phyloP scores from a whole-genome alignment of 176 grass and related monocot species.

The Ampelocalamus luodianensis region DNA sequence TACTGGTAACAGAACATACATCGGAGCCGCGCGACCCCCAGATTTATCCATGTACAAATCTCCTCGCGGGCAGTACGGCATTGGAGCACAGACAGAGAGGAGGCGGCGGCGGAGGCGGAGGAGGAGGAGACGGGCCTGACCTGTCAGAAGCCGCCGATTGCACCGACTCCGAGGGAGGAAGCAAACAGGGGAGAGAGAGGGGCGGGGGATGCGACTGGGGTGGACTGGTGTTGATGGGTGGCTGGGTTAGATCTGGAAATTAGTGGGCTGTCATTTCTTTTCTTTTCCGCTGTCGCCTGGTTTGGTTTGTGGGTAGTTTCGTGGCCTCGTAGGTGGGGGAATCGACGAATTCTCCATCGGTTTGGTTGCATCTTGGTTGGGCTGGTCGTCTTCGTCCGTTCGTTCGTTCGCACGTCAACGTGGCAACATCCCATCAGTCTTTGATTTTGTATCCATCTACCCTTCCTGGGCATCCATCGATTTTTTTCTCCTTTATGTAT shows the following conservation, averaged over 20 bases:
- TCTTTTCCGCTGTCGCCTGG: neutral
- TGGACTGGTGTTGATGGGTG: slow-evolving; percentile 11
- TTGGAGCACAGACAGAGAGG: neutral
- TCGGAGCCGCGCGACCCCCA: too few relatives aligned
- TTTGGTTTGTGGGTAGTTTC: too few relatives aligned
- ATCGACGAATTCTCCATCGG: too few relatives aligned
- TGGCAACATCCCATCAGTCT: too few relatives aligned
- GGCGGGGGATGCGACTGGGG: neutral
- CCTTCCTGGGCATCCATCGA: too few relatives aligned
- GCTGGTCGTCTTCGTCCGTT: too few relatives aligned
- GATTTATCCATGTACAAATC: neutral
- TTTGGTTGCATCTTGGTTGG: too few relatives aligned
- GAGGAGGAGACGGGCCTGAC: neutral
- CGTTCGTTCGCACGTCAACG: too few relatives aligned
- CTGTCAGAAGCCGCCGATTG: slow-evolving; percentile 10
- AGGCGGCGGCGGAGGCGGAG: neutral
- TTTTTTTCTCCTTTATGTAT: too few relatives aligned
- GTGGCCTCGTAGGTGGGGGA: too few relatives aligned
- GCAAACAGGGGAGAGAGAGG: neutral
- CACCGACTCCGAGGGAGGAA: neutral
- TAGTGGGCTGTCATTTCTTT: neutral
- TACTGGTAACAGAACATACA: too few relatives aligned
- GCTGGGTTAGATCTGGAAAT: slow-evolving; percentile 28
- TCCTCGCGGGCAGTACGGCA: neutral
- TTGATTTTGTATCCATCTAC: too few relatives aligned